Percentiles rank a stretch among this genome's conserved stretches.
Conservation (phyloP, 2,329 filamentous ascomycete genomes). For the Fusarium pseudonygamai region DNA sequence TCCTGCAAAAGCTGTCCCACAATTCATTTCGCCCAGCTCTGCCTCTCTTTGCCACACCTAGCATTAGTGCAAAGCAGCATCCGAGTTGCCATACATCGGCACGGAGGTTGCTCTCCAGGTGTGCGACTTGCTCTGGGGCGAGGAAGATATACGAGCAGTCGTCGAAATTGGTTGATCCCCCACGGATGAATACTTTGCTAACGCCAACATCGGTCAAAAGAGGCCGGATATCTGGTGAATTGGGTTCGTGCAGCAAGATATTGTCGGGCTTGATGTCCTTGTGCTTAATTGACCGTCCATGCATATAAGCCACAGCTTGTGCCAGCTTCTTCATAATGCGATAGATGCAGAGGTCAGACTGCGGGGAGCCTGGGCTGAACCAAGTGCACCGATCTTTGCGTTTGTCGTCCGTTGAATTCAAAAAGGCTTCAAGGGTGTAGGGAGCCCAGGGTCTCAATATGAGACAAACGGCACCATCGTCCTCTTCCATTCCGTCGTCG, state of each 20-base stretch:
- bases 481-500: background rate
- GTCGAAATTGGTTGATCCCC: fast-evolving
- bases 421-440: background rate
- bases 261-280: background rate
- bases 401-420: background rate
- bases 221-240: background rate
- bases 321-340: background rate
- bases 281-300: background rate
- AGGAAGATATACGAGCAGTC: background rate
- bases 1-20: background rate
- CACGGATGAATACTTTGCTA: background rate
- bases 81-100: background rate
- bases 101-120: background rate
- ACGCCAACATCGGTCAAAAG: background rate
- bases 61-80: background rate
- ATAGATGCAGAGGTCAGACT: background rate
- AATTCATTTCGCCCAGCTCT: background rate
- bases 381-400: background rate
- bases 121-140: background rate
- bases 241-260: background rate
- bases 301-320: background rate
- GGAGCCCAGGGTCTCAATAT: background rate
- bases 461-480: background rate
- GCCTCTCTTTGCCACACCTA: background rate
- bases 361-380: background rate